Evolutionary conservation across 441 rosid species (phyloP), one percentile per base, ranked within the genome.

Genomic region (Pelargonium hybrid): DNA sequence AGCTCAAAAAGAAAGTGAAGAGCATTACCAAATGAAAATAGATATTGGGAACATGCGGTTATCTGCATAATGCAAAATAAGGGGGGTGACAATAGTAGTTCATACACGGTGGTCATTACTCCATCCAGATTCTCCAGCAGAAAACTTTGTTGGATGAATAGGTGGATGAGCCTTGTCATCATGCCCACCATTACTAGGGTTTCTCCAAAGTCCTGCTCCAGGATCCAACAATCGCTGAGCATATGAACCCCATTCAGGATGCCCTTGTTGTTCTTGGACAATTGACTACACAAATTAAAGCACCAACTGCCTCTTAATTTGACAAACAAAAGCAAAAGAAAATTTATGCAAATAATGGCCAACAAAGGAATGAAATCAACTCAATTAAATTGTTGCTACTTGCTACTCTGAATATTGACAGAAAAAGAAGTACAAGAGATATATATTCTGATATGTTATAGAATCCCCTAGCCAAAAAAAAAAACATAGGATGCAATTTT

Each of bases 161-260:
- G 98, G 98, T 69, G 98, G 98, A 75, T 93, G 97, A 52, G 98
- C 98, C 82, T 93, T 91, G 84, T 93, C 98, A 76, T 93, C 98
- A 75, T 88, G 98, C 64, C 98, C 98, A 75, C 97, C 98, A 78
- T 77, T 85, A 69, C 92, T 74, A 66, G 98, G 98, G 80, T 87
- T 91, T 87, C 92, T 88, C 98, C 98, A 93, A 26, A 91, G 89
- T 26, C 89, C 87, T 64, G 84, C 76, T 80, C 73, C 90, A 61
- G 92, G 87, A 69, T 91, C 93, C 70, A 90, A 74, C 77, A 93
- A 77, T 62, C 87, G 79, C 74, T 86, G 93, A 71, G 95, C 96
- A 82, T 93, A 93, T 63, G 87, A 74, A 74, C 97, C 98, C 98
- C 98, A 93, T 57, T 73, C 78, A 81, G 93, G 93, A 82, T 93